These are phyloP conservation scores for Ogataea pignaliae DNA, from an alignment of 805 yeast genomes.

Conservation along the genomic window DNA sequence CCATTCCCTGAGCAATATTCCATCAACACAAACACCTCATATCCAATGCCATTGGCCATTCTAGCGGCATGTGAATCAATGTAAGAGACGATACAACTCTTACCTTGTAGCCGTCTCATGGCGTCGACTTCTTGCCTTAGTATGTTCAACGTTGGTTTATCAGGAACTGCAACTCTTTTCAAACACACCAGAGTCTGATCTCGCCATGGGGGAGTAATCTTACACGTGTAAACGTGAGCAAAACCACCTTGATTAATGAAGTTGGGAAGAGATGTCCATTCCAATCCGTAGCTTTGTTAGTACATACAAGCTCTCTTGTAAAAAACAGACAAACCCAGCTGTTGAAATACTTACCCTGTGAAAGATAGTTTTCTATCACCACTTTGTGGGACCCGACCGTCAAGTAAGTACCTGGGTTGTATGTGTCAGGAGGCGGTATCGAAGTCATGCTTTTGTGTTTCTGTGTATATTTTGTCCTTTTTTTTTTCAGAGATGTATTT, in stretches of 20 bases:
- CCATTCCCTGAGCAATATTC: constrained; percentile 76
- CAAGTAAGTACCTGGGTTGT: constrained; percentile 69
- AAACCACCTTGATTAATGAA: constrained; percentile 54
- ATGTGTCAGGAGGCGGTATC: constrained; percentile 51
- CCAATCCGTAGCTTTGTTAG: constrained; percentile 1
- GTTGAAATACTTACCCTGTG: constrained; percentile 53
- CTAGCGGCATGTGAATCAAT: constrained; percentile 94
- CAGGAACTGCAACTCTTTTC: constrained; percentile 94
- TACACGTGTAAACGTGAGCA: constrained; percentile 89
- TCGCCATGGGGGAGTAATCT: constrained; percentile 56
- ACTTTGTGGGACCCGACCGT: constrained; percentile 82
- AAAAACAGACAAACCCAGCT: background rate
- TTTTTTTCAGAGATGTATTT: no score
- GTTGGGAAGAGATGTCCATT: background rate
- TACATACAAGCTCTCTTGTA: background rate
- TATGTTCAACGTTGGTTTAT: constrained; percentile 74
- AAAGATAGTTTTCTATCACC: constrained; percentile 63
- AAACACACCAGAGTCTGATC: constrained; percentile 66
- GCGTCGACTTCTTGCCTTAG: constrained; percentile 96
- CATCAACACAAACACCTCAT: constrained; percentile 77
- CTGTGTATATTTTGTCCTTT: no score
- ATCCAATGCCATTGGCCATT: constrained; percentile 46
- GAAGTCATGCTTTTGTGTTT: constrained; percentile 8
- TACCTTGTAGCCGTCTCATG: constrained; percentile 82
- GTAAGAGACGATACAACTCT: constrained; percentile 78